Evolutionary conservation across 2,329 filamentous ascomycete species (phyloP).

Genomic region (Grosmannia huntii): DNA sequence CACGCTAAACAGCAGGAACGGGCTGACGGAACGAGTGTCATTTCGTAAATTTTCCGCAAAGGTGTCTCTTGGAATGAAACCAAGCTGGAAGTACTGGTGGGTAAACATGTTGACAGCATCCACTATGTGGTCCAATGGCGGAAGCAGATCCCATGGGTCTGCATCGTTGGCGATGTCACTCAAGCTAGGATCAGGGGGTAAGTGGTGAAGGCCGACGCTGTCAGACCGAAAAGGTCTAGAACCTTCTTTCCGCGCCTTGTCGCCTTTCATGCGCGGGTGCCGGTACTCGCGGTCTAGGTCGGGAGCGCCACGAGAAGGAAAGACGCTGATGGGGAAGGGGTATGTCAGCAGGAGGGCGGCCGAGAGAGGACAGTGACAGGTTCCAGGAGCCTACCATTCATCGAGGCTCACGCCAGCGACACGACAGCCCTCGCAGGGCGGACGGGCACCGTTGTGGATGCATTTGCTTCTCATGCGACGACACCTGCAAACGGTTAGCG

Average conservation of each 20-base stretch:
- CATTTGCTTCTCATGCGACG: constrained; percentile 15
- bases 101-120: constrained; percentile 41
- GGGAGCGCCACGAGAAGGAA: constrained; percentile 38
- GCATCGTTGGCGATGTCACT: constrained; percentile 6
- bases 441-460: constrained; percentile 10
- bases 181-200: not conserved
- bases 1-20: constrained; percentile 41
- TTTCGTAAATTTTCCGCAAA: constrained; percentile 34
- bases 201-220: not conserved
- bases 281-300: constrained; percentile 43
- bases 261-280: constrained; percentile 37
- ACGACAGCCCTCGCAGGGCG: constrained; percentile 34
- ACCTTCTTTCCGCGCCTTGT: constrained; percentile 26
- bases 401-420: constrained; percentile 33
- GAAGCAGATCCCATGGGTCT: constrained; percentile 37
- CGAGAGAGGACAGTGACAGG: not conserved
- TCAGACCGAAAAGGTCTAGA: not conserved
- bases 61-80: constrained; percentile 42
- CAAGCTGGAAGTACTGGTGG: constrained; percentile 43
- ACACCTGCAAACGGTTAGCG: constrained; percentile 6
- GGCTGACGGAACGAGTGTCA: constrained; percentile 34
- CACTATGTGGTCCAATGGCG: constrained; percentile 34
- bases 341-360: not conserved
- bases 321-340: constrained; percentile 24
- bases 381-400: constrained; percentile 31